A percentile compares a stretch with the other conserved stretches of the same genome.
These are phyloP conservation scores for Paracorniculantispora psalliotae DNA, from an alignment of 2,329 filamentous ascomycete genomes.

Conservation along the genomic window DNA sequence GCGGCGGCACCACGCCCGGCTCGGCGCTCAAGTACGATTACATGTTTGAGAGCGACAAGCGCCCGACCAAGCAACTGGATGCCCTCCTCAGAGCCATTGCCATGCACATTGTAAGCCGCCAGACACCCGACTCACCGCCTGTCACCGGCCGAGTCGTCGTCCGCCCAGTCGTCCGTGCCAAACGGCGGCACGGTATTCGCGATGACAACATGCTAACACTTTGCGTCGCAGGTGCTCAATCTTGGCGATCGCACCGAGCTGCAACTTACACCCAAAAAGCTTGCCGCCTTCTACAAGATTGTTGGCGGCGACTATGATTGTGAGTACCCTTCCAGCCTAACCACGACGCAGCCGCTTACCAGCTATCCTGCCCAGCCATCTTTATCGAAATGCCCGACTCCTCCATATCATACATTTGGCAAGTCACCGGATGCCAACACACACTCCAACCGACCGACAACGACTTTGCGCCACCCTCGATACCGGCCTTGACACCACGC, in stretches of 20 bases:
- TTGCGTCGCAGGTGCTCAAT: constrained; percentile 42
- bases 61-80: constrained; percentile 61
- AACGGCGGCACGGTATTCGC: background rate
- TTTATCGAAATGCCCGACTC: constrained; percentile 71
- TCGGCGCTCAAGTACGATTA: constrained; percentile 51
- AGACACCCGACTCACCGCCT: constrained; percentile 9
- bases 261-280: constrained; percentile 59
- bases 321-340: constrained; percentile 31
- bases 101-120: constrained; percentile 60
- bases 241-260: constrained; percentile 53
- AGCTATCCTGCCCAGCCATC: constrained; percentile 45
- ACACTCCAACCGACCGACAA: constrained; percentile 65
- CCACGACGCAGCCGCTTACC: background rate
- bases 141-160: background rate
- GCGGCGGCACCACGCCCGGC: constrained; percentile 10
- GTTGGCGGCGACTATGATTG: constrained; percentile 73
- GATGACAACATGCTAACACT: background rate
- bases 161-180: too few species aligned
- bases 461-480: constrained; percentile 67
- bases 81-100: constrained; percentile 65
- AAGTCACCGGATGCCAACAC: constrained; percentile 85
- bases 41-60: constrained; percentile 64
- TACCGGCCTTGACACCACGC: constrained; percentile 75
- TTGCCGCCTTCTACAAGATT: constrained; percentile 71
- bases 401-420: constrained; percentile 87